Conservation (phyloP, 768 basidiomycete genomes). For the Collybia sordida region DNA sequence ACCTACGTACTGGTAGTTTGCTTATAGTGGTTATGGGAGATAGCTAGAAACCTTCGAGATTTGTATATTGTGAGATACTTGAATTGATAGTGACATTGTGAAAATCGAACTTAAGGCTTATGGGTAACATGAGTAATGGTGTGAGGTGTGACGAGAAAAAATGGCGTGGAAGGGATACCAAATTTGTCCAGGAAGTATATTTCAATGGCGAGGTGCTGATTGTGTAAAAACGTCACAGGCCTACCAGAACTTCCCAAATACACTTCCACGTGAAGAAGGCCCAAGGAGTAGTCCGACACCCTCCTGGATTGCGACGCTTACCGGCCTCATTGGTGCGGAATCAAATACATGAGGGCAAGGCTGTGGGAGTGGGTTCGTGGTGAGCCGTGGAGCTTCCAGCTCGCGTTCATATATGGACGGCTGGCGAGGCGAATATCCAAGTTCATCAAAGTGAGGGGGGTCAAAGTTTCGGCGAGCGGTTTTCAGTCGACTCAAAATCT, state of each 20-base stretch:
- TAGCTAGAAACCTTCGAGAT: no score
- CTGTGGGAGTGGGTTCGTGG: slow-evolving; percentile 54
- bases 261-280: slow-evolving; percentile 42
- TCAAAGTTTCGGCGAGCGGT: slow-evolving; percentile 57
- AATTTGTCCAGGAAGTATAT: no score
- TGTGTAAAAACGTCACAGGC: no score
- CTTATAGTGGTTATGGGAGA: no score
- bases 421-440: slow-evolving; percentile 51
- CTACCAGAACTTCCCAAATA: slow-evolving; percentile 66
- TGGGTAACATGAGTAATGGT: no score
- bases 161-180: no score
- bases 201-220: no score
- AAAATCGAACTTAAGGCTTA: no score
- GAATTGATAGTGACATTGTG: no score
- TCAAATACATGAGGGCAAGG: slow-evolving; percentile 82
- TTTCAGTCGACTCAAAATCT: slow-evolving; percentile 61
- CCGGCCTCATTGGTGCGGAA: slow-evolving; percentile 68
- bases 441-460: slow-evolving; percentile 42
- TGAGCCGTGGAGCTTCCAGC: slow-evolving; percentile 53
- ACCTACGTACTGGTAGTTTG: no score
- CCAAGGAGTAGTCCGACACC: slow-evolving; percentile 67
- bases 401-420: slow-evolving; percentile 80
- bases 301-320: slow-evolving; percentile 71
- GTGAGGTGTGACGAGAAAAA: no score
- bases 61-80: no score